Base-by-base conservation (phyloP, 768 basidiomycete species). In the Rhodosporidiobolus sp. region DNA sequence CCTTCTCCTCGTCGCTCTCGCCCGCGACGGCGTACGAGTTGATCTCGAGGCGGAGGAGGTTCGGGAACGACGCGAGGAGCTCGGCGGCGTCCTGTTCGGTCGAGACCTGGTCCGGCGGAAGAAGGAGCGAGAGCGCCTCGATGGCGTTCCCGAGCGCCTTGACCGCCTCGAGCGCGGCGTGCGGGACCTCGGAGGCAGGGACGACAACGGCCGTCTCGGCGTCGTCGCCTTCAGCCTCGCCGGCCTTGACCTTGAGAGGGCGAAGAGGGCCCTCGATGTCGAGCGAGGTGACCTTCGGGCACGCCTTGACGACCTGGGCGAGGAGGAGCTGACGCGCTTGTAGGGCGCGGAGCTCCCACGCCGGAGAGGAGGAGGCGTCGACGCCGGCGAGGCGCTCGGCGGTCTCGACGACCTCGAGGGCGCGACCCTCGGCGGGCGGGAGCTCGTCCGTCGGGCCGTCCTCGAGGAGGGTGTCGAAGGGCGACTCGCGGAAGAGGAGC, bases 1-100 rank as follows among this genome's bases (percentile, higher is more conserved):
- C 54, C 35, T 53, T 11, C 32, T 17, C 24, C 16, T 26, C 17
- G 10, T 20, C 43, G 17, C 24, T 20, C 20, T 35, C 52, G 12
- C 26, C 30, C 10, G 24, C 35, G 22, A 17, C 4, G 48, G 35
- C 24, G 34, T n/a, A 63, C 17, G 14, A 34, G 61, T 63, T 52
- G 32, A 68, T 16, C 22, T 62, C 67, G 60, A 68, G 67, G 20
- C 38, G 28, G 4, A 26, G 11, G 59, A 68, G 48, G 26, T 55
- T 26, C 26, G 67, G 60, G 45, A 62, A 62, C 1, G 52, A 12
- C 1, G 43, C 1, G 52, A 68, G 8, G 67, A 55, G 32, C 3
- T 28, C 24, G 52, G 50, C 52, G 1, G 19, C 45, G 43, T 68
- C 38, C 10, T 16, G 14, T 45, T 55, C 67, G 10, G 28, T 28